These are phyloP conservation scores for Lepidium didymum DNA, from an alignment of 345 rosid genomes.

Conservation along the genomic window DNA sequence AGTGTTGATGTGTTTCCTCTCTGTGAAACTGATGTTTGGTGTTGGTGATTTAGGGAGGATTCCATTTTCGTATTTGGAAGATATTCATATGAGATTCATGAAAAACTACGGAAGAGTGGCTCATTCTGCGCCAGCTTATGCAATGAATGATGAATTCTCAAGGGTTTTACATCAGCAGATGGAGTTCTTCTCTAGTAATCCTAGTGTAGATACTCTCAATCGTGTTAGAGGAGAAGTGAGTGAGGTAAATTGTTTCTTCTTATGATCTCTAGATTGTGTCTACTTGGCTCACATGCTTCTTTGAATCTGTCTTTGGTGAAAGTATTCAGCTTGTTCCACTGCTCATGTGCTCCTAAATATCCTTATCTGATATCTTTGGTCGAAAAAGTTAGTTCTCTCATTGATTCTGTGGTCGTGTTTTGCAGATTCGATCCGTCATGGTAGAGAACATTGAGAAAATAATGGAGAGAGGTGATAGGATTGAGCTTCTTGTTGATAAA, in stretches of 20 bases:
- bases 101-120: conserved; percentile 90
- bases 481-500: conserved; percentile 94
- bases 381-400: background rate
- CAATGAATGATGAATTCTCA: conserved; percentile 98
- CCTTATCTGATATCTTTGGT: background rate
- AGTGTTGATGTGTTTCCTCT: background rate
- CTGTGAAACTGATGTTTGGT: background rate
- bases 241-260: conserved; percentile 47
- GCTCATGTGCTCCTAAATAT: background rate
- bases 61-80: conserved; percentile 97
- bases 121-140: conserved; percentile 80
- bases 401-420: background rate
- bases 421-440: conserved; percentile 87
- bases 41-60: conserved; percentile 60
- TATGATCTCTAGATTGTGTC: background rate
- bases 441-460: conserved; percentile 95
- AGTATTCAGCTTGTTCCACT: background rate
- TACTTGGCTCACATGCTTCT: background rate
- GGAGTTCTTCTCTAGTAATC: conserved; percentile 95
- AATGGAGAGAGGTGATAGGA: conserved; percentile 92
- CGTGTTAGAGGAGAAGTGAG: conserved; percentile 94
- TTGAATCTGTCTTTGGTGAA: background rate
- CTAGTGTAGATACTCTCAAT: conserved; percentile 78
- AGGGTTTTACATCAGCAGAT: conserved; percentile 98
- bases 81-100: conserved; percentile 93